These are phyloP conservation scores for Paspalum vaginatum DNA, from an alignment of 176 grass and related monocot genomes.

Conservation along the genomic window DNA sequence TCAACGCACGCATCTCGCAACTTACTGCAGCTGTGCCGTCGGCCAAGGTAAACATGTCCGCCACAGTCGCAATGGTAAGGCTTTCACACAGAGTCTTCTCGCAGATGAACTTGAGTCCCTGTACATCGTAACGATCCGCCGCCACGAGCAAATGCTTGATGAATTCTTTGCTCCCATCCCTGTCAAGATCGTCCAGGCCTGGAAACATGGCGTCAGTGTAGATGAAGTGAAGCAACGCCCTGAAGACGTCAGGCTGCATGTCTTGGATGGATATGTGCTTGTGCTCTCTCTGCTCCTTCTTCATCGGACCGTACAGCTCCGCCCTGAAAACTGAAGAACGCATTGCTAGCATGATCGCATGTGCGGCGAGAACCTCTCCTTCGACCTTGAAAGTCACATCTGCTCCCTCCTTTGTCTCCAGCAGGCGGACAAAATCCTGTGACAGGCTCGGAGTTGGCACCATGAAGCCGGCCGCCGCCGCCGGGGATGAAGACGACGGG, in stretches of 20 bases:
- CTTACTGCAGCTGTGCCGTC: neutral
- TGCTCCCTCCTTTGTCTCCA: neutral
- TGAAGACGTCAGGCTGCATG: neutral
- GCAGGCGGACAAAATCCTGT: neutral
- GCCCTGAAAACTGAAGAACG: neutral
- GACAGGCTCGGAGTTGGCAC: neutral
- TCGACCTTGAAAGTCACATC: neutral
- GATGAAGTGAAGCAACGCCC: neutral
- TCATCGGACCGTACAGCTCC: neutral
- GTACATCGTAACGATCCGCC: neutral
- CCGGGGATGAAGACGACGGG: neutral
- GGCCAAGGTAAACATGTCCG: neutral
- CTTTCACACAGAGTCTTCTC: neutral
- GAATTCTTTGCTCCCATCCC: neutral
- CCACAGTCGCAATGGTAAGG: neutral
- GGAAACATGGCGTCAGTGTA: neutral
- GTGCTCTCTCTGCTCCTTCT: accelerated
- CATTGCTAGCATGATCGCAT: neutral
- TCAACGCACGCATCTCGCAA: neutral
- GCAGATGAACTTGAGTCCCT: neutral
- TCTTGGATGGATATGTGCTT: neutral
- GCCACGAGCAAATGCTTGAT: neutral
- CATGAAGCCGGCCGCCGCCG: neutral
- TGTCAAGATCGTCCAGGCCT: neutral
- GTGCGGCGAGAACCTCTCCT: neutral